phyloP scores from a whole-genome alignment of 768 basidiomycete species.

The Trametes meyenii region DNA sequence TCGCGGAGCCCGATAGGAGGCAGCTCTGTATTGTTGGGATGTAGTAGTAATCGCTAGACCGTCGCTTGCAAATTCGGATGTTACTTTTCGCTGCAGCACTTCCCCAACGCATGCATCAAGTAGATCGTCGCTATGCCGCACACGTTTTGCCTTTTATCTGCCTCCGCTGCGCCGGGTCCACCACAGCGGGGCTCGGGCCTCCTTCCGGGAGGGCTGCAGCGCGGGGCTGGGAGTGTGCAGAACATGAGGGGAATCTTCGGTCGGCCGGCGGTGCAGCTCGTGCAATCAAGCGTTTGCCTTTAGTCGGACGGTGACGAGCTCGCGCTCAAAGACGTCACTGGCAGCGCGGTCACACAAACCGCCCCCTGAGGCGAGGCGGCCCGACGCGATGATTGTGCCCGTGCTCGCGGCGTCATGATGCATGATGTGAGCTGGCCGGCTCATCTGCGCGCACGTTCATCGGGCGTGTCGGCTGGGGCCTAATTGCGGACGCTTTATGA shows the following conservation, averaged over 20 bases:
- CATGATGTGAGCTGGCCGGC: no score
- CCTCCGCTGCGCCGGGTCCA: neutral
- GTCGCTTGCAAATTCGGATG: no score
- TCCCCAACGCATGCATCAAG: neutral
- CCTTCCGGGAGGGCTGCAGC: neutral
- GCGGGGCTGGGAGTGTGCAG: neutral
- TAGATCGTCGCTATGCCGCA: constrained; percentile 6
- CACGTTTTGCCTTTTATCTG: constrained; percentile 1
- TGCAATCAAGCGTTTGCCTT: constrained; percentile 16
- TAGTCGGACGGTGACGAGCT: neutral
- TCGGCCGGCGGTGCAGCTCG: neutral
- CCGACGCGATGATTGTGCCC: no score
- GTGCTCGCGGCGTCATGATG: no score
- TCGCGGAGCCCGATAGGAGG: no score
- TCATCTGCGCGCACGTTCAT: neutral
- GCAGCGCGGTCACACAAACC: neutral
- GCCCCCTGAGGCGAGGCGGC: neutral
- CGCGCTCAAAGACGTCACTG: constrained; percentile 8
- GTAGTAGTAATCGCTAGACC: no score
- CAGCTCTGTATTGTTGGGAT: no score
- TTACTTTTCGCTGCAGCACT: neutral
- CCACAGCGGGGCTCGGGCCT: constrained; percentile 1
- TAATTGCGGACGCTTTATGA: no score
- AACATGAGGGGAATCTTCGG: constrained; percentile 7
- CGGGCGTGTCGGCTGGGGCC: neutral